Base-by-base conservation (phyloP, 2,329 filamentous ascomycete genomes). In the Stemphylium beticola region DNA sequence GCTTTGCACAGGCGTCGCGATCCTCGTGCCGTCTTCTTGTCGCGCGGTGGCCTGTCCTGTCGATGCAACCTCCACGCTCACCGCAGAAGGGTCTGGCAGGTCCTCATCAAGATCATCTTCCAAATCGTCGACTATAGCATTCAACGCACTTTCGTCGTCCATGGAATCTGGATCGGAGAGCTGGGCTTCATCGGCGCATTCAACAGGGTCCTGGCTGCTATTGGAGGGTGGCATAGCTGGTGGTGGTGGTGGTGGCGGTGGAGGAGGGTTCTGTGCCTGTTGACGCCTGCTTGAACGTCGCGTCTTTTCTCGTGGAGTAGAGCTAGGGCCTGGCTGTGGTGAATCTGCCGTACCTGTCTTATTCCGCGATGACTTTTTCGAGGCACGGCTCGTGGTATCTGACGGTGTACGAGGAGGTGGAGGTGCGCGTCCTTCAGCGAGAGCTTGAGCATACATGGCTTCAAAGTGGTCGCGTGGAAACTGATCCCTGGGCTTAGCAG, bases 181-280 rank as follows among this genome's bases (percentile, higher is more conserved):
- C 49, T 91, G 91, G 72, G 90, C 90, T 77, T 98, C 93, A 71
- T 98, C 93, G 7, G 92, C 93, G 74, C 93, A 97, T 77, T 98
- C 95, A 3, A 98, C 80, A 2, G 89, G 87, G 64, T 89, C 86
- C 38, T 71, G 71, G 29, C 63, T 64, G 41, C 58, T 67, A 22
- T 61, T 61, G 9, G 66, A 61, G 7, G 45, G 63, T 39, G 66
- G 62, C 7, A 81, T 79, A 6, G 80, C 78, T 4, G 82, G 81
- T 1, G 79, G 77, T 4, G 81, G 81, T 10, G 81, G 79, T 3
- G 81, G 79, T 3, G 82, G 81, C 1, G 79, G 78, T n/a, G 84
- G 82, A 17, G 81, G 76, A 18, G 81, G 76, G 29, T 32, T 48
- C 31, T 81, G 77, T 14, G 81, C 50, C 36, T 75, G 71, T 40